Evolutionary conservation across 1,284 basidiomycete genomes (phyloP), one percentile per base, ranked within the genome.

Genomic region (Hypsizygus ulmarius): DNA sequence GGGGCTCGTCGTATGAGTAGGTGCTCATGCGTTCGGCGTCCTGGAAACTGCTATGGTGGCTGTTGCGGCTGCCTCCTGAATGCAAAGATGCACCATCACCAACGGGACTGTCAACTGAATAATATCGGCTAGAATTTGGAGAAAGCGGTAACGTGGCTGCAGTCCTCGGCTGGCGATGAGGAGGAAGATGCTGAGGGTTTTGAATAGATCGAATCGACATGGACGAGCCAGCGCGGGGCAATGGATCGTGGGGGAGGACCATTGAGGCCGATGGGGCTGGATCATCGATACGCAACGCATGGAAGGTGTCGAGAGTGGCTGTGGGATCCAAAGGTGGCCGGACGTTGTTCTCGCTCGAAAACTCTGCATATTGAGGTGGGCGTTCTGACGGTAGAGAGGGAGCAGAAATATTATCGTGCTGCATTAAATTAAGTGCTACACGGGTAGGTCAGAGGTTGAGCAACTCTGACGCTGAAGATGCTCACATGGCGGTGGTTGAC

Each of bases 151-250:
- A 59, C 16, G 68, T 68, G 28, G 64, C 57, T 10, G 66, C 64
- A 52, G 68, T 61, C 48, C 68, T 60, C 33, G 70, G 65, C 19
- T 58, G 65, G 43, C 58, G 47, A n/a, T 51, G 46, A 43, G 37
- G 53, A 18, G 59, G 54, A 34, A 54, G 62, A 29, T 60, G 57
- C 32, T 64, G 58, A 4, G 63, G 61, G 38, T 59, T 60, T 46
- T 67, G 65, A 43, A 63, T 54, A 15, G 74, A 65, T 40, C 66
- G 69, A 54, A 72, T 64, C 16, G 79, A 81, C 74, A 79, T 75
- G 11, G 78, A 74, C 14, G 79, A 79, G 25, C 74, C 70, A 14
- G 74, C 67, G 25, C 77, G 72, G 38, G 72, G 69, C 21, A 74
- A 61, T 37, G 73, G 73, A 50, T 77, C 76, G 19, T 39, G 57